Base-by-base conservation (phyloP, 1,284 basidiomycete genomes). In the Fomitiporia mediterranea region DNA sequence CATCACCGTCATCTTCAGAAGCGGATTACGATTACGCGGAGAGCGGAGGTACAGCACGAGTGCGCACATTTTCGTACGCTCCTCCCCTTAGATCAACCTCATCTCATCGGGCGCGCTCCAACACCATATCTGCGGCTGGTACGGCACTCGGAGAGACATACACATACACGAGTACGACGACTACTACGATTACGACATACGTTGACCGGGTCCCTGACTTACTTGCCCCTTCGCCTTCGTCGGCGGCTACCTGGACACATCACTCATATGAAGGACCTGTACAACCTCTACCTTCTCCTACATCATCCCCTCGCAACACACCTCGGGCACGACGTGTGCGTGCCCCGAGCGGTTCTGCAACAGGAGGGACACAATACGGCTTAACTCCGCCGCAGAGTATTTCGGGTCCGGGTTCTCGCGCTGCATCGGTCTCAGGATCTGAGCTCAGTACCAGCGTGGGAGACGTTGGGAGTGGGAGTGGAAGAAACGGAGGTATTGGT, bases 151-250 rank as follows among this genome's bases (percentile, higher is more conserved):
- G 46, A 3, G 32, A 37, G 23, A 39, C 44, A 5, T 34, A 23
- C 15, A 25, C 35, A 3, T 48, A 28, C 13, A 56, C 48, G 13
- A 51, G 50, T 34, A 57, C 51, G 34, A 58, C 52, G 19, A 58
- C 56, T 19, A 57, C 56, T 1, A 53, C 51, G 15, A 58, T 58
- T 23, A 58, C 56, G 27, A 58, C 56, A 9, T 58, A 58, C 39
- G 28, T 58, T 30, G 56, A 58, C 27, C 56, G 52, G 4, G 56
- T 58, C 13, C 56, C 56, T 17, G 56, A 58, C 8, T 13, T 53
- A n/a, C 44, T 21, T 15, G 15, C 55, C 19, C 30, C 32, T 1
- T 50, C 48, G 28, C 8, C 48, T 21, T 50, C 48, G 4, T 50
- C 48, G 6, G 21, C 32, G 19, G 4, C 44, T 27, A n/a, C 44